Evolutionary conservation across 139 green algal genomes (phyloP).

Genomic region (Chlamydomonas asymmetrica): DNA sequence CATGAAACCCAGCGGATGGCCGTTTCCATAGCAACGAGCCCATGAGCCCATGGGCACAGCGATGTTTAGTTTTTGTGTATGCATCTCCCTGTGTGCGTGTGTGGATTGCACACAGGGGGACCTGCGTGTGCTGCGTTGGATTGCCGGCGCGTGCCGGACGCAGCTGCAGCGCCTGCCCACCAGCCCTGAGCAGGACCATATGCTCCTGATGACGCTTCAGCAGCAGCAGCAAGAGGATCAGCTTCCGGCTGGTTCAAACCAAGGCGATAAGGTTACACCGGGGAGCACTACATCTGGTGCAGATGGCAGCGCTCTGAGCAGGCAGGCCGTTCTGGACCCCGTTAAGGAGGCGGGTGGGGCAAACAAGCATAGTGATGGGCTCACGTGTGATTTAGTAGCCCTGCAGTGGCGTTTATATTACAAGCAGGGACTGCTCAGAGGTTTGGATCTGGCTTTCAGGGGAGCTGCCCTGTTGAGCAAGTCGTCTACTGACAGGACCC

Average conservation of each 20-base stretch:
- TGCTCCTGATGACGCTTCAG: not conserved
- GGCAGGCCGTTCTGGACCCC: not conserved
- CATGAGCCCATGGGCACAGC: too few relatives aligned
- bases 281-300: too few relatives aligned
- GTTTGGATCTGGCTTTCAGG: too few relatives aligned
- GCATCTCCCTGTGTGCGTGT: too few relatives aligned
- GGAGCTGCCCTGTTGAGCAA: too few relatives aligned
- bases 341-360: not conserved
- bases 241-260: too few relatives aligned
- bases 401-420: slow-evolving; percentile 17
- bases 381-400: slow-evolving; percentile 6
- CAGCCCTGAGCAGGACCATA: not conserved
- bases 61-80: too few relatives aligned
- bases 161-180: slow-evolving; percentile 14
- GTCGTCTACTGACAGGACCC: too few relatives aligned
- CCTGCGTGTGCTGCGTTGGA: slow-evolving; percentile 4
- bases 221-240: not conserved
- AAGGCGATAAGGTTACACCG: too few relatives aligned
- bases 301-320: not conserved
- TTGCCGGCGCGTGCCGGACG: not conserved
- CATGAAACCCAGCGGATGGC: too few relatives aligned
- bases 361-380: not conserved
- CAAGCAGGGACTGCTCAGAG: slow-evolving; percentile 5
- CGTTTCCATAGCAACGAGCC: too few relatives aligned
- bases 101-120: slow-evolving; percentile 22